phyloP scores from a whole-genome alignment of 2,329 filamentous ascomycete species.

The Coniochaeta ligniaria region DNA sequence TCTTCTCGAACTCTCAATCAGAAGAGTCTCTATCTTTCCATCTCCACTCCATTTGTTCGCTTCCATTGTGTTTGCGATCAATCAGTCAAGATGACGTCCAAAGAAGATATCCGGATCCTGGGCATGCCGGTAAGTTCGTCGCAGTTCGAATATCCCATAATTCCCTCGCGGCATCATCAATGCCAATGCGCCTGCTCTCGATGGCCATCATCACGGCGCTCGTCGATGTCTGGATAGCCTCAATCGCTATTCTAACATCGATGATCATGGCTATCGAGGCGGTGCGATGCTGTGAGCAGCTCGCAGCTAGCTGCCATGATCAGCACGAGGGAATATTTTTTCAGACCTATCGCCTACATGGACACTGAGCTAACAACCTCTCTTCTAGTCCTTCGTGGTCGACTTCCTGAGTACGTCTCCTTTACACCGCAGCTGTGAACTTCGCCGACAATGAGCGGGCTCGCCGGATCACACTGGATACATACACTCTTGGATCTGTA shows the following conservation, averaged over 20 bases:
- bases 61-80: constrained; percentile 33
- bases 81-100: constrained; percentile 45
- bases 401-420: constrained; percentile 93
- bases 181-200: background rate
- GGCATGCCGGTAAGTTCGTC: constrained; percentile 57
- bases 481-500: background rate
- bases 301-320: background rate
- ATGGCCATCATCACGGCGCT: background rate
- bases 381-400: constrained; percentile 76
- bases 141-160: constrained; percentile 8
- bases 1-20: constrained; percentile 24
- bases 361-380: constrained; percentile 24
- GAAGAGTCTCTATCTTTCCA: constrained; percentile 28
- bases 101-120: constrained; percentile 51
- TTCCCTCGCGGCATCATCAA: constrained; percentile 18
- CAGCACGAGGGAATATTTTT: background rate
- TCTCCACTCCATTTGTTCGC: constrained; percentile 58
- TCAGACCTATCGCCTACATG: background rate
- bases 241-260: background rate
- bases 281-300: background rate
- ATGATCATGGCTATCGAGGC: constrained; percentile 9
- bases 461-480: constrained; percentile 7
- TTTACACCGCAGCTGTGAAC: background rate
- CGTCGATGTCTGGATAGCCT: background rate
- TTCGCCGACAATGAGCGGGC: background rate